These are phyloP conservation scores for Cetraspora pellucida DNA, from an alignment of 192 early-diverging fungal species.

Conservation along the genomic window DNA sequence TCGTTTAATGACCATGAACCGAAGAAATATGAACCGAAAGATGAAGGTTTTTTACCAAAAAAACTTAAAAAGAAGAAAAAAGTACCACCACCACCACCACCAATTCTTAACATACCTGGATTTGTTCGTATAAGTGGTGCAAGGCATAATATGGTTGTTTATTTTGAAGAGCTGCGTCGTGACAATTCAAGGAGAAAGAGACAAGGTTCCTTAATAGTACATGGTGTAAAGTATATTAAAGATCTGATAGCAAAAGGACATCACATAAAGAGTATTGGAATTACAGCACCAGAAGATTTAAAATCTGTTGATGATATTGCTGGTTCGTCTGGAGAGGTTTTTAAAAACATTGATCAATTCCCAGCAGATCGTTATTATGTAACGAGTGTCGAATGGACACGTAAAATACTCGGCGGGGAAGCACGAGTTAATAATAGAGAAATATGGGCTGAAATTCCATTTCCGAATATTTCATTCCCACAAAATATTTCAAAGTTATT, in stretches of 20 bases:
- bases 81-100: neutral
- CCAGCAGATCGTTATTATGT: slow-evolving; percentile 48
- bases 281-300: slow-evolving; percentile 22
- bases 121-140: neutral
- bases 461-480: slow-evolving; percentile 40
- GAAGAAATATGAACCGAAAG: no score
- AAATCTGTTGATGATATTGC: neutral
- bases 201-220: slow-evolving; percentile 37
- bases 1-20: no score
- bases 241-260: slow-evolving; percentile 35
- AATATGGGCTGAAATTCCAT: slow-evolving; percentile 50
- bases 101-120: neutral
- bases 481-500: slow-evolving; percentile 35
- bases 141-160: slow-evolving; percentile 12
- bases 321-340: neutral
- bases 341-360: slow-evolving; percentile 26
- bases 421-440: slow-evolving; percentile 44
- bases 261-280: slow-evolving; percentile 36
- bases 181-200: slow-evolving; percentile 33
- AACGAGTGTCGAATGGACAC: slow-evolving; percentile 41
- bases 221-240: slow-evolving; percentile 41
- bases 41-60: neutral
- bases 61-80: neutral
- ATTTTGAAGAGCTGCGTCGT: slow-evolving; percentile 36
- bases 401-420: slow-evolving; percentile 50